Evolutionary conservation across 371 early-diverging fungal species (phyloP).

Genomic region (Chytridium lagenaria): DNA sequence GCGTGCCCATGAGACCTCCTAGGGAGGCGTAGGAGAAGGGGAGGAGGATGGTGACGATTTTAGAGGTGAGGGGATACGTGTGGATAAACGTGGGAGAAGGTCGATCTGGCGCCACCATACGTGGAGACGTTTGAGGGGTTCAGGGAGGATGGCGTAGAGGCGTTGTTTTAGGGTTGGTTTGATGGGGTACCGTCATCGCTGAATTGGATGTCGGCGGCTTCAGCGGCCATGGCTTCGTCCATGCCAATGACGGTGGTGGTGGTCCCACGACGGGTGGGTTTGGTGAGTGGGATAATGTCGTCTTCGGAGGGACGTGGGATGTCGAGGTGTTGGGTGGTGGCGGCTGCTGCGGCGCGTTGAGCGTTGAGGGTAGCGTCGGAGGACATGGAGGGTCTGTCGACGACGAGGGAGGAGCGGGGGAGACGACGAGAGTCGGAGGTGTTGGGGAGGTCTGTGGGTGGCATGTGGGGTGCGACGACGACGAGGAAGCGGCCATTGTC

Average conservation of each 20-base stretch:
- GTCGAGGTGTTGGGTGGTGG: not conserved
- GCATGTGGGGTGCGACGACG: slow-evolving; percentile 1
- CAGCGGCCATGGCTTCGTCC: slow-evolving; percentile 1
- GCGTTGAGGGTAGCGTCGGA: too few relatives aligned
- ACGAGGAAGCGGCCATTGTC: not conserved
- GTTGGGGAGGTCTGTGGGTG: not conserved
- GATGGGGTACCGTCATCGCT: not conserved
- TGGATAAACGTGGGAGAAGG: slow-evolving; percentile 39
- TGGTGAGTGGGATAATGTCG: not conserved
- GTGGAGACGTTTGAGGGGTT: not conserved
- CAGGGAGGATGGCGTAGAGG: slow-evolving; percentile 11
- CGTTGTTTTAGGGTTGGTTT: slow-evolving; percentile 12
- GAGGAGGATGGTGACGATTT: slow-evolving; percentile 42
- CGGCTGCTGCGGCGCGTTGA: too few relatives aligned
- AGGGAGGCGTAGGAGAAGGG: slow-evolving; percentile 72
- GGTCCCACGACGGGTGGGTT: not conserved
- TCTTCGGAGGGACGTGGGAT: not conserved
- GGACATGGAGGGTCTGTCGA: too few relatives aligned
- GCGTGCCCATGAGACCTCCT: slow-evolving; percentile 81
- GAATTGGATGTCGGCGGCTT: not conserved
- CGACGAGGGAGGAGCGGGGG: not conserved
- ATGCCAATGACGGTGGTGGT: slow-evolving; percentile 3
- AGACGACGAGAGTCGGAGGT: too few relatives aligned
- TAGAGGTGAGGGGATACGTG: slow-evolving; percentile 36
- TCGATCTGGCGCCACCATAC: slow-evolving; percentile 35